Evolutionary conservation across 192 early-diverging fungal genomes (phyloP).

Genomic region (Allomyces arbusculus): DNA sequence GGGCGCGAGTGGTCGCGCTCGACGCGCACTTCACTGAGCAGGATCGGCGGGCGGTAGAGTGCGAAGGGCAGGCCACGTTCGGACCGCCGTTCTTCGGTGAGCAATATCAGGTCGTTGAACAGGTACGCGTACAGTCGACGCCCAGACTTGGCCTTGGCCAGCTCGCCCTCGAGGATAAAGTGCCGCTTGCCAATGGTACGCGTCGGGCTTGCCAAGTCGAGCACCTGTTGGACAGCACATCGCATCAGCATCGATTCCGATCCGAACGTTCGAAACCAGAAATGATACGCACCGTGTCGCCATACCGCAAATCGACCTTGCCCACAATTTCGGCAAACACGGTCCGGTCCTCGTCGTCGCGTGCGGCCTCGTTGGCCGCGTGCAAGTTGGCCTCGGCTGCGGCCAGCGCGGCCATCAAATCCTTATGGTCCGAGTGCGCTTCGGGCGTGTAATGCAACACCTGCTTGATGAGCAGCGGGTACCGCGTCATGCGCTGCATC

Average conservation of each 20-base stretch:
- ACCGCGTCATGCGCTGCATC: constrained; percentile 40
- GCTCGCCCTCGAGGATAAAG: constrained; percentile 23
- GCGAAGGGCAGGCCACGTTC: background rate
- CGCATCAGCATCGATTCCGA: background rate
- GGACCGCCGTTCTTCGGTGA: constrained; percentile 10
- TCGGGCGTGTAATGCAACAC: constrained; percentile 64
- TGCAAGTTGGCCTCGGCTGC: constrained; percentile 50
- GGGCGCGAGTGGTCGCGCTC: background rate
- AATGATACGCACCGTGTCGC: background rate
- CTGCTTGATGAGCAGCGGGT: constrained; percentile 58
- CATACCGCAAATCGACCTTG: background rate
- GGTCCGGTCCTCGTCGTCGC: constrained; percentile 16
- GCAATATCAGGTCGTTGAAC: constrained; percentile 30
- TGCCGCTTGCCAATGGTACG: constrained; percentile 15
- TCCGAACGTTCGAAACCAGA: background rate
- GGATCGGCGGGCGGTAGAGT: background rate
- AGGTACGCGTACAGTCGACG: constrained; percentile 27
- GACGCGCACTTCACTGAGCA: background rate
- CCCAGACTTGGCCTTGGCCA: constrained; percentile 30
- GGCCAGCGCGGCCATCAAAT: constrained; percentile 47
- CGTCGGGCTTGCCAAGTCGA: constrained; percentile 23
- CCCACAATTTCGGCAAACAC: background rate
- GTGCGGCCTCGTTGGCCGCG: constrained; percentile 67
- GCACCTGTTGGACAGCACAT: background rate
- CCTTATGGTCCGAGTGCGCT: constrained; percentile 51